Conservation (phyloP, 2,329 filamentous ascomycete species). For the Botryosphaeria agaves region DNA sequence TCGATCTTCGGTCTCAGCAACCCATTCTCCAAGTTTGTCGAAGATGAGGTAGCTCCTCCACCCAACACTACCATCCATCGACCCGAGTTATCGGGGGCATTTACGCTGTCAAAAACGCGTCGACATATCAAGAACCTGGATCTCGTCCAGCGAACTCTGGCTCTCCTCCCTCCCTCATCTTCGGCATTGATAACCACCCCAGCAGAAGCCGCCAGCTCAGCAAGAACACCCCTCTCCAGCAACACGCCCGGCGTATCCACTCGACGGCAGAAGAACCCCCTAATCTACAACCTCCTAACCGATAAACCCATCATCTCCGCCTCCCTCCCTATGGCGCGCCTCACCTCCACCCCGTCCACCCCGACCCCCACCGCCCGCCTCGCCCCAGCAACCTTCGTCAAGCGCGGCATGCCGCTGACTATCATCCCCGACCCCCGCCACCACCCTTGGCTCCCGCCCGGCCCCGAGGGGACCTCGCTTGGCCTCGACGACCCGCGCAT, state of each 20-base stretch:
- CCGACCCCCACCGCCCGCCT: constrained; percentile 22
- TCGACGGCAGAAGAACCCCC: constrained; percentile 54
- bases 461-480: constrained; percentile 40
- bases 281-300: constrained; percentile 90
- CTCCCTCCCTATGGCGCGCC: constrained; percentile 60
- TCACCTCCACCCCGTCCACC: constrained; percentile 23
- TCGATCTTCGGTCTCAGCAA: constrained; percentile 18
- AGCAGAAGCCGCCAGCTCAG: constrained; percentile 53
- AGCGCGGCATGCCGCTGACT: constrained; percentile 76
- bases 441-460: constrained; percentile 50
- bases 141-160: constrained; percentile 51
- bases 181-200: constrained; percentile 85
- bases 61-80: not conserved
- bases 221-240: constrained; percentile 9
- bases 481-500: constrained; percentile 58
- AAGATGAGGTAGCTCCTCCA: constrained; percentile 8
- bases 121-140: constrained; percentile 53
- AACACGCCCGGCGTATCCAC: constrained; percentile 31
- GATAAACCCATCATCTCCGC: constrained; percentile 89
- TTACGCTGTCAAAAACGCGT: not conserved
- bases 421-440: constrained; percentile 57
- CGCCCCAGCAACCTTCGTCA: constrained; percentile 56
- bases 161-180: constrained; percentile 63
- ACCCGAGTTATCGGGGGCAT: not conserved
- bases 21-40: constrained; percentile 25